Percentiles rank a stretch among this genome's conserved stretches.
These are phyloP conservation scores for Exutisphaerella laricina DNA, from an alignment of 2,329 filamentous ascomycete species.

Conservation along the genomic window DNA sequence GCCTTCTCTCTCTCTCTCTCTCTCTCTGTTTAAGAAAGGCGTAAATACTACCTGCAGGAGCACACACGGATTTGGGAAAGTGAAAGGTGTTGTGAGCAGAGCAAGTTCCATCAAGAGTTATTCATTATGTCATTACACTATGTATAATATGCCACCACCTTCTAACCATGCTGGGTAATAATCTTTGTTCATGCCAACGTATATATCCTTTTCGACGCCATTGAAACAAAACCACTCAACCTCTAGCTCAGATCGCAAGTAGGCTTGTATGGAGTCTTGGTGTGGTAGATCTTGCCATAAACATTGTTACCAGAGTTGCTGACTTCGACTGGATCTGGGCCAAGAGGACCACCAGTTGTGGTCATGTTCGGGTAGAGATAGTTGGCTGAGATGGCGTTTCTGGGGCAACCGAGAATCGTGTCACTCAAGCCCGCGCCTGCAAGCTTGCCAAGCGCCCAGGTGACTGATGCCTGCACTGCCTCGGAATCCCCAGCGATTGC, in stretches of 20 bases:
- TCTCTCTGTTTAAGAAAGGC: too few species aligned
- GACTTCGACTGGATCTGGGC: conserved; percentile 23
- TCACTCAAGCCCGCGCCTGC: conserved; percentile 25
- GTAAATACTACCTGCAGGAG: too few species aligned
- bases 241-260: neutral
- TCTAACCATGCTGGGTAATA: too few species aligned
- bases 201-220: too few species aligned
- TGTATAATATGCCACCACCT: too few species aligned
- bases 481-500: conserved; percentile 26
- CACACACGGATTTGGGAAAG: too few species aligned
- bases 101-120: too few species aligned
- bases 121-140: too few species aligned
- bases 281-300: conserved; percentile 35
- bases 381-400: conserved; percentile 26
- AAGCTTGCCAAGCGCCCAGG: conserved; percentile 32
- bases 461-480: conserved; percentile 19
- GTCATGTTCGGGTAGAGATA: conserved; percentile 30
- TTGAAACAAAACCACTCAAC: too few species aligned
- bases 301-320: conserved; percentile 34
- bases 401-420: conserved; percentile 34
- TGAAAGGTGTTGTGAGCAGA: too few species aligned
- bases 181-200: too few species aligned
- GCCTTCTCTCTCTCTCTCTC: too few species aligned
- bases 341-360: conserved; percentile 29
- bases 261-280: conserved; percentile 24